Evolutionary conservation across 1,284 basidiomycete genomes (phyloP), one percentile per base, ranked within the genome.

Genomic region (Fistulina hepatica): DNA sequence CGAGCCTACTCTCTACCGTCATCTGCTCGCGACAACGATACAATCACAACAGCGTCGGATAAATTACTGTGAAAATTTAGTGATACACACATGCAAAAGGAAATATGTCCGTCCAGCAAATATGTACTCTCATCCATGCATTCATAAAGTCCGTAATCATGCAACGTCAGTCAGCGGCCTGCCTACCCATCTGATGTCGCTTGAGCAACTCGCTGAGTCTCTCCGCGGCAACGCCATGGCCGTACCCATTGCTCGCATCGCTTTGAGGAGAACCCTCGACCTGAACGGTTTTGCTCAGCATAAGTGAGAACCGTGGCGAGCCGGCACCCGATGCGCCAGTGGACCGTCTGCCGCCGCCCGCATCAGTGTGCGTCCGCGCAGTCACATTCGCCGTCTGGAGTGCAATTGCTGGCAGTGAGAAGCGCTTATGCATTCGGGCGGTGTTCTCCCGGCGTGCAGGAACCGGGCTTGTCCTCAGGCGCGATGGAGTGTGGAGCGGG

Each of bases 361-460:
- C 48, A 8, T 41, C 47, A 27, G 41, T 42, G 16, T 41, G 52
- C n/a, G 71, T 69, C 11, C 71, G 66, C 16, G 77, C 67, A 31
- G 76, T 79, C 7, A 85, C 81, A n/a, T 69, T 71, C 22, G 73
- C 73, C 24, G 76, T 74, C 47, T 84, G 80, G 52, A 85, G 46
- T 24, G 76, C 80, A 25, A 85, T 63, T 9, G 79, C 79, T 37
- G 81, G 81, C 41, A 80, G 48, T 31, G 81, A 84, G 49, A 82
- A 82, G 22, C 81, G 67, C 52, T 83, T 81, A 48, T 64, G 64
- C 48, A 71, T 56, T 46, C 77, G 59, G 33, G 67, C 67, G 0
- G 78, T 81, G 45, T 78, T 68, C 51, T 81, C 81, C 45, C 24
- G 40, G 30, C 19, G 40, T 40, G 40, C 36, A 35, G 45, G 16